phyloP scores from a whole-genome alignment of 2,329 filamentous ascomycete genomes.

The Corynespora cassiicola region DNA sequence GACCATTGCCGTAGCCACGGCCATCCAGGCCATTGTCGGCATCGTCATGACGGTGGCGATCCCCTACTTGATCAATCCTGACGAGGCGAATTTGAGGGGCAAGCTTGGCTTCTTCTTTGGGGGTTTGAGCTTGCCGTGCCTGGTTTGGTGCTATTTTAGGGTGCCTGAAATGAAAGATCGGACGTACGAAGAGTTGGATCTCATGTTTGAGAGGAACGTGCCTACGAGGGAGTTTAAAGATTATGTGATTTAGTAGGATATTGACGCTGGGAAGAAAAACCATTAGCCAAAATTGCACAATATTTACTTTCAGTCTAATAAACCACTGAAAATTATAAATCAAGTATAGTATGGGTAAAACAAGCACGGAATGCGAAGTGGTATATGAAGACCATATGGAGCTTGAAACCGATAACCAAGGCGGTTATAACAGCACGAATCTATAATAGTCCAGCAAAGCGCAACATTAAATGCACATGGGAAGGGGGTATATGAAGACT shows the following conservation, averaged over 20 bases:
- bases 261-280: too few relatives aligned
- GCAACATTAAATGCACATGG: too few relatives aligned
- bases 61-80: conserved; percentile 51
- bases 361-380: too few relatives aligned
- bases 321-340: too few relatives aligned
- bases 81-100: conserved; percentile 46
- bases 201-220: conserved; percentile 49
- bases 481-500: too few relatives aligned
- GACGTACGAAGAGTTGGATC: conserved; percentile 52
- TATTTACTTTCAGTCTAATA: too few relatives aligned
- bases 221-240: conserved; percentile 39
- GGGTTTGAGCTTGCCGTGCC: conserved; percentile 37
- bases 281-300: too few relatives aligned
- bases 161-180: conserved; percentile 50
- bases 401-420: too few relatives aligned
- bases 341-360: too few relatives aligned
- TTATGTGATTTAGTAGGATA: conserved; percentile 23
- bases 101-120: conserved; percentile 53
- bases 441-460: too few relatives aligned
- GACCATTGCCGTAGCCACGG: conserved; percentile 77
- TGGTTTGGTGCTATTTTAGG: conserved; percentile 46
- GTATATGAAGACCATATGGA: too few relatives aligned
- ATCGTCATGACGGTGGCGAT: conserved; percentile 50
- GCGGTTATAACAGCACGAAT: too few relatives aligned
- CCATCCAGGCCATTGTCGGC: conserved; percentile 47